Evolutionary conservation across 768 basidiomycete species (phyloP).

Genomic region (Termitomyces sp.): DNA sequence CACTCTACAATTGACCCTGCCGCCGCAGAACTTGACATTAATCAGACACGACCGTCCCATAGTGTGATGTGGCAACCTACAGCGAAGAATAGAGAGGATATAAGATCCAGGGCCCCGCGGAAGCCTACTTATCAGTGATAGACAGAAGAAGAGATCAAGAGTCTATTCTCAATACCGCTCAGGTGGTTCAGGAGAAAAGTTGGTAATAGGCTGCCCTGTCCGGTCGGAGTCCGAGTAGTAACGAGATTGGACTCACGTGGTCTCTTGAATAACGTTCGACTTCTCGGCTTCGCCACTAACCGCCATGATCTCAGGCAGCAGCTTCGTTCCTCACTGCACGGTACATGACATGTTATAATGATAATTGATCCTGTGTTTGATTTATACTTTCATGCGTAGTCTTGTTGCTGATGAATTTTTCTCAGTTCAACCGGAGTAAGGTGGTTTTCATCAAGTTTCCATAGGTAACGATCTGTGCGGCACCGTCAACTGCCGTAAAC

Average conservation of each 20-base stretch:
- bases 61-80: neutral
- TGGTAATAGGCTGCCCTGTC: neutral
- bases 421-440: neutral
- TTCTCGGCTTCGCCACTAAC: neutral
- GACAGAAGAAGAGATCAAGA: neutral
- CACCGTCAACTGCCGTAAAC: neutral
- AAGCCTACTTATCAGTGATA: neutral
- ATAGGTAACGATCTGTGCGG: neutral
- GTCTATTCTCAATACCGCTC: neutral
- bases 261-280: neutral
- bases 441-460: neutral
- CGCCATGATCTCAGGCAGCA: neutral
- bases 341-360: neutral
- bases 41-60: neutral
- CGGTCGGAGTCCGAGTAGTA: neutral
- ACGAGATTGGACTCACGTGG: neutral
- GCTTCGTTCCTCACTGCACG: neutral
- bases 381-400: neutral
- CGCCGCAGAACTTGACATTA: neutral
- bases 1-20: neutral
- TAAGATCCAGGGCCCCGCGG: neutral
- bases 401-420: neutral
- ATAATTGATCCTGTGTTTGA: neutral
- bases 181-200: neutral
- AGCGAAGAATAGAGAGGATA: conserved; percentile 8